phyloP scores from a whole-genome alignment of 495 filamentous ascomycete genomes.

The Astrocystis sublimbata region DNA sequence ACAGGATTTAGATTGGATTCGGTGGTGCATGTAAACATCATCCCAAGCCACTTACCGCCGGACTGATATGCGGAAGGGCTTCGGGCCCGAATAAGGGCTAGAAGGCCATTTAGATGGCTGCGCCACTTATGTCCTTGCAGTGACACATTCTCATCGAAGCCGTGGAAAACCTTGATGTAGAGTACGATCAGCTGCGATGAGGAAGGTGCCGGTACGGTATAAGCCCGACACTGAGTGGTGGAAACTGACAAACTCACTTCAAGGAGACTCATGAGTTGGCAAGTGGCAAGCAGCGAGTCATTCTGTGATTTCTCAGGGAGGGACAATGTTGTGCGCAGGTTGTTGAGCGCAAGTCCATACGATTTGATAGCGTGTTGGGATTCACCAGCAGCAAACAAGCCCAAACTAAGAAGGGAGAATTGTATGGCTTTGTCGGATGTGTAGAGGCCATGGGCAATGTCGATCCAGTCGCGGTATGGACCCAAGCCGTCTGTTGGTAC shows the following conservation, averaged over 20 bases:
- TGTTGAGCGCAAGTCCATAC: slow-evolving; percentile 5
- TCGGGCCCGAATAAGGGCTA: slow-evolving; percentile 7
- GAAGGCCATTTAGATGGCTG: slow-evolving; percentile 12
- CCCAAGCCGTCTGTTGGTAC: background rate
- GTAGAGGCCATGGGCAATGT: slow-evolving; percentile 6
- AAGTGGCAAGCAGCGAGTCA: slow-evolving; percentile 9
- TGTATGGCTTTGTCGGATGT: slow-evolving; percentile 9
- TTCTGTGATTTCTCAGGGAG: background rate
- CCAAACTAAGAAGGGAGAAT: slow-evolving; percentile 6
- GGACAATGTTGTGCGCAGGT: background rate
- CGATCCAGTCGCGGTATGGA: slow-evolving; percentile 13
- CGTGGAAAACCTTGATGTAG: background rate
- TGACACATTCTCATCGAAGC: slow-evolving; percentile 2
- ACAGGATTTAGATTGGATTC: too few species aligned
- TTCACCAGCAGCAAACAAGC: slow-evolving; percentile 13
- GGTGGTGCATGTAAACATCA: too few species aligned
- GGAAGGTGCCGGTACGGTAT: background rate
- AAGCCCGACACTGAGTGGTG: background rate
- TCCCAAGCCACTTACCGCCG: slow-evolving; percentile 4
- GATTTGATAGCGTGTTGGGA: slow-evolving; percentile 6
- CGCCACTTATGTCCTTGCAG: slow-evolving; percentile 14
- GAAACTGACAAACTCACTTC: slow-evolving; percentile 1
- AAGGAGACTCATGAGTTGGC: slow-evolving; percentile 18
- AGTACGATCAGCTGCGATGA: background rate
- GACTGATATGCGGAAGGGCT: slow-evolving; percentile 13